Base-by-base conservation (phyloP, 75 land plant genomes). In the Adiantum capillusveneris region DNA sequence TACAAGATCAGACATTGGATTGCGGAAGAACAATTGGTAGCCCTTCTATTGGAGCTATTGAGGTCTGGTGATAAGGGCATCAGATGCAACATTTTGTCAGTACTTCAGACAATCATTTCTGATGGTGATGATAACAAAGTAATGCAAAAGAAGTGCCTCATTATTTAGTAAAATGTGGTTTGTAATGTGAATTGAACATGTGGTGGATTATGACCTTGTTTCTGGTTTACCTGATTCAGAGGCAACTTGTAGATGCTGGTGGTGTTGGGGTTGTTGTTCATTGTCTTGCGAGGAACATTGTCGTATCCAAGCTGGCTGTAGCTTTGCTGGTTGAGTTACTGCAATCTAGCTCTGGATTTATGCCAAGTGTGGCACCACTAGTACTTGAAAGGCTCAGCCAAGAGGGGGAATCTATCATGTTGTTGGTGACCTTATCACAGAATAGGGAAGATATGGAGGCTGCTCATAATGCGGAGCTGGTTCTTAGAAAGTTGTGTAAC, bases 1-100 rank as follows among this genome's bases (percentile, higher is more conserved):
- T 54, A 58, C 1, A 68, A 75, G 6, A 82, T 74, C 69, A 78
- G 71, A 45, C 78, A 74, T 29, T 82, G 85, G 85, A 66, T 82
- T 44, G 70, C 80, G 25, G 81, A 72, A 42, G 85, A 65, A 46
- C 74, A 72, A 1, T 25, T 82, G 27, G 67, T 79, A 46, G 57
- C 31, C 29, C 43, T 17, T 22, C 46, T 75, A 20, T 52, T 82
- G 6, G 57, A 59, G 30, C 50, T 68, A 18, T 71, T 82, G 1
- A 70, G 29, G 30, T 64, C 74, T 25, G 74, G 55, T 44, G 65
- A 58, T 56, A 61, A 60, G 55, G 64, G 60, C 26, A 65, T 75
- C n/a, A 75, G 57, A 55, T 53, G 41, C 19, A 58, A 29, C 13
- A 62, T 64, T 68, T 44, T 82, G 26, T 49, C 39, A 21, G 72